phyloP scores from a whole-genome alignment of 805 yeast species.

The Nakazawaea populi region DNA sequence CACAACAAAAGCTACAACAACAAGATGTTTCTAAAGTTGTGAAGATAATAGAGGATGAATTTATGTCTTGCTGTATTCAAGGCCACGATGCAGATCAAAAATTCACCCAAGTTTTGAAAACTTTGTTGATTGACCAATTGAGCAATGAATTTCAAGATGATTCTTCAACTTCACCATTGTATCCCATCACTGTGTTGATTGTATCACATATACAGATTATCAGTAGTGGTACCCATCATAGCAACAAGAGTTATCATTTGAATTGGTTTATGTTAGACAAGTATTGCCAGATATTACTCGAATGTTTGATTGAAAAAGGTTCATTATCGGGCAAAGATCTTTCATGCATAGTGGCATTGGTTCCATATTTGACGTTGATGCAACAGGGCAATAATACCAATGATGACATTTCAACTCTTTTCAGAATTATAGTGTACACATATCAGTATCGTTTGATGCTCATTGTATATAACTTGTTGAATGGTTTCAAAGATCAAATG shows the following conservation, averaged over 20 bases:
- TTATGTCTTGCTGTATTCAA: conserved; percentile 3
- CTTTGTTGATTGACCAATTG: conserved; percentile 1
- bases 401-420: not conserved
- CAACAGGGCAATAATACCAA: not conserved
- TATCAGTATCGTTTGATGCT: not conserved
- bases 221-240: not conserved
- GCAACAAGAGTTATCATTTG: not conserved
- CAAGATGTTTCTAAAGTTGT: not conserved
- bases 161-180: not conserved
- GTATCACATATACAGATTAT: conserved; percentile 1
- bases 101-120: not conserved
- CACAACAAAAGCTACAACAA: not conserved
- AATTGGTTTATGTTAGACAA: conserved; percentile 4
- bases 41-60: conserved; percentile 1
- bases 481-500: not conserved
- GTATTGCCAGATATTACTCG: not conserved
- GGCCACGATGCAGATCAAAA: conserved; percentile 2
- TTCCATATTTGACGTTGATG: not conserved
- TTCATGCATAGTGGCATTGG: not conserved
- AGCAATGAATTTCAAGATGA: not conserved
- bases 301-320: not conserved
- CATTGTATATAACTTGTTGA: conserved; percentile 1
- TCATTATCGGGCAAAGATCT: not conserved
- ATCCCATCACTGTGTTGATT: not conserved
- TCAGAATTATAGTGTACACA: not conserved